Base-by-base conservation (phyloP, 768 basidiomycete genomes). In the Candolleomyces eurysporus region DNA sequence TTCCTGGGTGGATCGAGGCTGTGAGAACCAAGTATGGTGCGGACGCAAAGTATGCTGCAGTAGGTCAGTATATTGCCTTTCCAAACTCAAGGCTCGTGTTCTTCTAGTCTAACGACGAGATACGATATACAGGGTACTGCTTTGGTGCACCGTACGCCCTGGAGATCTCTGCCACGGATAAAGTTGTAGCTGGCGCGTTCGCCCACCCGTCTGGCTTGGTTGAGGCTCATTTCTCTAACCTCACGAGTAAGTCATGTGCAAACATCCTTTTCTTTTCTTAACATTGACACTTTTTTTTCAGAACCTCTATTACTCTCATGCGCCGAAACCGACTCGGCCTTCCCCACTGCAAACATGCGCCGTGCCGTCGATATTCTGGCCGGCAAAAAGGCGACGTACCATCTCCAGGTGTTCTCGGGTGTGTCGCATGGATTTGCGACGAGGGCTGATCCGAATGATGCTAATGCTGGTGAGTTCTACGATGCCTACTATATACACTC, bases 391-490 rank as follows among this genome's bases (percentile, higher is more conserved):
- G 79, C 80, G 0, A 75, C 73, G 0, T 88, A 87, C 66, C 81
- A 84, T 62, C 75, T 85, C 63, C 86, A 87, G 50, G 66, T 84
- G 14, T 88, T 87, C 66, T 80, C 82, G 5, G 78, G 82, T 0
- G 78, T 78, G 14, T 45, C 63, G 0, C 83, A 84, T 60, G 82
- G 83, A 7, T 84, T 84, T 63, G 81, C 80, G 0, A 74, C 79
- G 4, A 77, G 82, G 5, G 80, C 80, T 5, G 73, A 81, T 64
- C 75, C 76, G 14, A 73, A 75, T 0, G 74, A 79, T 10, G 74
- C 76, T 59, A 75, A 77, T 50, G 66, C 67, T 5, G 74, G 81
- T 78, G 61, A 63, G 75, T 74, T 5, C 45, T 49, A 5, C 19
- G 40, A 42, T 26, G 26, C 26, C 26, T 26, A 26, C 26, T 26